Evolutionary conservation across 192 early-diverging fungal genomes (phyloP), one percentile per base, ranked within the genome.

Genomic region (Coemansia sp.): DNA sequence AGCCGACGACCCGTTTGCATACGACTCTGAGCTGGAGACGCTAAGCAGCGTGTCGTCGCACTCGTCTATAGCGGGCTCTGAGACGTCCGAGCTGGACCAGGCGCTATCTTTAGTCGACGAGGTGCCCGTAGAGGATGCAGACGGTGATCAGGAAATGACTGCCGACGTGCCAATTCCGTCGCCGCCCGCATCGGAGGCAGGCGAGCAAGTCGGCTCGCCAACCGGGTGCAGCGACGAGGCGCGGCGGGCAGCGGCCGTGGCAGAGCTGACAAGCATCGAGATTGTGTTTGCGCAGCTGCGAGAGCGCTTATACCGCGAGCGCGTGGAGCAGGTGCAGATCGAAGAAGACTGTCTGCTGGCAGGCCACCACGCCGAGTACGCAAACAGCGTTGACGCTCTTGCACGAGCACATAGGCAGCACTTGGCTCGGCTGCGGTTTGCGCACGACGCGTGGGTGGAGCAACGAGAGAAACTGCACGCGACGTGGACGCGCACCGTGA

Each of bases 261-360:
- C 54, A 10, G 78, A 81, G 49, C 69, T 81, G 50, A 72, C 73
- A 17, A 48, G 64, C 44, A 81, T 81, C 38, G 78, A 81, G 63
- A 68, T 81, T 20, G 78, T 68, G 66, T 81, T 81, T 81, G 78
- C 78, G 49, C 69, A 69, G 62, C 66, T 81, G 53, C 78, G 78
- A 57, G 78, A 81, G 60, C 68, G 78, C 15, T 66, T 79, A 9
- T 79, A 79, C 25, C 54, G 51, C 37, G 76, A 79, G 64, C 63
- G 76, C 7, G 38, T 79, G 38, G 64, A 65, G 68, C 76, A 79
- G 61, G 76, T 79, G 36, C 71, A 79, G 42, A 67, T 79, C 31
- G 76, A 79, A 44, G 71, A 79, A 28, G 76, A 73, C 4, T 70
- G 67, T 28, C 34, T 79, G 28, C 42, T 69, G 5, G 53, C 73